Base-by-base conservation (phyloP, 225 moss, liverwort and hornwort species). In the Pleurozium schreberi region DNA sequence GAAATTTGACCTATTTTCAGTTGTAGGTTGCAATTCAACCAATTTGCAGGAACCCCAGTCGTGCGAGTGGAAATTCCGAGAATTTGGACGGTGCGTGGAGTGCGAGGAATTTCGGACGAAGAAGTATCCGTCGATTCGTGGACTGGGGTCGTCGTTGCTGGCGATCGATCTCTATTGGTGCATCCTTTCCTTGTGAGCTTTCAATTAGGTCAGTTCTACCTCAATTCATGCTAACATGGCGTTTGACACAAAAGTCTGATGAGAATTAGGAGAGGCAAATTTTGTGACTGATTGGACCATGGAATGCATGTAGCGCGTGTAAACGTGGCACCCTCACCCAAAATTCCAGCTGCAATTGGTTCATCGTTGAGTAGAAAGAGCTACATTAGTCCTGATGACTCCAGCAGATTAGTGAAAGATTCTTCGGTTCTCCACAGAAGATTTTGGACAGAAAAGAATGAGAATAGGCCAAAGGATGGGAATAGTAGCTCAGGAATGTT, bases 221-320 rank as follows among this genome's bases (percentile, higher is more conserved):
- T 81, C 55, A 68, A 50, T 86, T 88, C 33, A 40, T 89, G 86
- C 21, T 34, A 9, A 43, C 18, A 8, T 57, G 68, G 43, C 23
- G 65, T 86, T 69, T 28, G 70, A 62, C 52, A 16, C 25, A 17
- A 23, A 27, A 52, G 3, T 83, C 36, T 42, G 57, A 77, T 74
- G 60, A 66, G 74, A 61, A 65, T 80, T 75, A 36, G n/a, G 57
- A 62, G 82, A 62, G 42, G 75, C 49, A 16, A 38, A 47, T 61
- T 86, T 87, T 73, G 87, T 26, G 38, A 36, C 33, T 80, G 62
- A 30, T 62, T 82, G 82, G 84, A 87, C 38, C 91, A 59, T 36
- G 85, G 90, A 43, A 90, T 90, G 84, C 86, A 88, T 88, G 49
- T 87, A 62, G 85, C 78, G n/a, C 88, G 87, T 85, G 91, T 90